Evolutionary conservation across 179 eudicot species (phyloP).

Genomic region (Corrigiola litoralis): DNA sequence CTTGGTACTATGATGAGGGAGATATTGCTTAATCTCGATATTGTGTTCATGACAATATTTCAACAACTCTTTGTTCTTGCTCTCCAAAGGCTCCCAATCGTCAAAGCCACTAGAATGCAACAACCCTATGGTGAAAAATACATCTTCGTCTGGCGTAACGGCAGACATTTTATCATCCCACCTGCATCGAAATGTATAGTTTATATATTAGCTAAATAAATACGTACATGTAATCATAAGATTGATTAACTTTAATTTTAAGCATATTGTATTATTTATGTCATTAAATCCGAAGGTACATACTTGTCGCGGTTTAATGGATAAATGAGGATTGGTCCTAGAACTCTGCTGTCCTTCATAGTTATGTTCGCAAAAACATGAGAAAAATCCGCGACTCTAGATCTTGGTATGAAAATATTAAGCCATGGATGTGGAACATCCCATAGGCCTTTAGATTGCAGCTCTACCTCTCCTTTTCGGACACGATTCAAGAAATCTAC

Average conservation of each 20-base stretch:
- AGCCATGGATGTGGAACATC: constrained; percentile 96
- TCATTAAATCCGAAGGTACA: no score
- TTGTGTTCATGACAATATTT: constrained; percentile 48
- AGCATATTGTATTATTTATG: no score
- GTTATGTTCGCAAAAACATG: constrained; percentile 45
- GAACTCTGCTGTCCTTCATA: constrained; percentile 29
- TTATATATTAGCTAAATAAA: background rate
- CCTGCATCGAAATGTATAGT: constrained; percentile 30
- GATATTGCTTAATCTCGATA: constrained; percentile 62
- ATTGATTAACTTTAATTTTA: background rate
- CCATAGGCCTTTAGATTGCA: constrained; percentile 57
- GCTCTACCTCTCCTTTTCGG: constrained; percentile 52
- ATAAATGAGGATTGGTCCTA: constrained; percentile 69
- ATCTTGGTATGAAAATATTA: constrained; percentile 72
- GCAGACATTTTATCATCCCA: constrained; percentile 90
- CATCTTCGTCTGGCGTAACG: constrained; percentile 65
- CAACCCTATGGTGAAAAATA: constrained; percentile 64
- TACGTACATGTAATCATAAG: background rate
- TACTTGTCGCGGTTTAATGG: constrained; percentile 68
- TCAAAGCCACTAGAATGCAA: constrained; percentile 38
- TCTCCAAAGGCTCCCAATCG: constrained; percentile 40
- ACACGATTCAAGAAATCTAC: constrained; percentile 68
- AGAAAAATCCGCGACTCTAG: constrained; percentile 48
- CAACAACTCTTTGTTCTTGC: constrained; percentile 47
- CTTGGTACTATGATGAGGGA: constrained; percentile 48